A percentile compares a stretch with the other conserved stretches of the same genome.
phyloP scores from a whole-genome alignment of 2,329 filamentous ascomycete genomes.

The Endothia cerciana region DNA sequence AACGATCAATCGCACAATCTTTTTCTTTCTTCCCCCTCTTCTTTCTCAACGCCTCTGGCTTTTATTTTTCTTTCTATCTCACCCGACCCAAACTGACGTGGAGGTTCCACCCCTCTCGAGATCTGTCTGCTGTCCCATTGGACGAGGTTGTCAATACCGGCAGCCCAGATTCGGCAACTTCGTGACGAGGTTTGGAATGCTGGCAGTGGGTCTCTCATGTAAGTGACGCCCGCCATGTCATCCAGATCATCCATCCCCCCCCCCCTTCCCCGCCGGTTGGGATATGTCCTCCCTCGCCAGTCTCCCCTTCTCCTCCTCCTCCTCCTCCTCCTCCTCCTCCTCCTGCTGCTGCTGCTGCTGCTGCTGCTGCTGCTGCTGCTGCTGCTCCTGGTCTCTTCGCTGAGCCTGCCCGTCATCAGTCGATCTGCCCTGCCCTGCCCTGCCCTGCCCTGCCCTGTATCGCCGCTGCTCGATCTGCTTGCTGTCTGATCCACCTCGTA shows the following conservation, averaged over 20 bases:
- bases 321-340: not conserved
- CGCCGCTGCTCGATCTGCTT: not conserved
- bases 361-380: too few species aligned
- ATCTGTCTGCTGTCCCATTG: not conserved
- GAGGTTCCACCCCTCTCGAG: too few species aligned
- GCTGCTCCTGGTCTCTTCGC: too few species aligned
- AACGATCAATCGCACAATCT: not conserved
- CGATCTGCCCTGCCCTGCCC: conserved; percentile 2
- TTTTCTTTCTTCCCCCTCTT: not conserved
- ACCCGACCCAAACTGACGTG: too few species aligned
- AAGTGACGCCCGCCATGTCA: conserved; percentile 10
- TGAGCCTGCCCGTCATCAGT: not conserved
- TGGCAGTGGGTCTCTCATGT: conserved; percentile 9
- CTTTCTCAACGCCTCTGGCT: not conserved
- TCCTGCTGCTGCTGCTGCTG: too few species aligned
- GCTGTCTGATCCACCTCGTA: not conserved
- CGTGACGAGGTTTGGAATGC: conserved; percentile 11
- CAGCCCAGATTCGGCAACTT: not conserved
- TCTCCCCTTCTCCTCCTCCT: not conserved
- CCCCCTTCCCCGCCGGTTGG: not conserved
- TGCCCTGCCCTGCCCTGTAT: too few species aligned
- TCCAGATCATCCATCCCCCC: not conserved
- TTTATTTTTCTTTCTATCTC: not conserved
- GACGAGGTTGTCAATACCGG: not conserved
- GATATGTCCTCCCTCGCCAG: not conserved